These are phyloP conservation scores for Cucumis hystrix DNA, from an alignment of 306 rosid genomes.

Conservation along the genomic window DNA sequence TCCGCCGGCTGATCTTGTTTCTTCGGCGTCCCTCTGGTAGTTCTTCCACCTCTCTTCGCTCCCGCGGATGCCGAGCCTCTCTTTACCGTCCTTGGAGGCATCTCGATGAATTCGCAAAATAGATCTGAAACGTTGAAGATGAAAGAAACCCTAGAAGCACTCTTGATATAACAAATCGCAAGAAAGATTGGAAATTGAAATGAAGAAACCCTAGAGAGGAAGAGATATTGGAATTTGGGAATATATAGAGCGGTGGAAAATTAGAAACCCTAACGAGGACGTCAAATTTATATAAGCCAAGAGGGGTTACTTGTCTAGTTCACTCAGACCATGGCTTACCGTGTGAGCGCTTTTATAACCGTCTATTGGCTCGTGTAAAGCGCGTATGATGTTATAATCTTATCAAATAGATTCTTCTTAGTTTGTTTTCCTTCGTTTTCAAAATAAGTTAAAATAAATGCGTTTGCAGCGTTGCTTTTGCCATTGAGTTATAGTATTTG, in stretches of 20 bases:
- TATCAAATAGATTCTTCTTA: too few relatives aligned
- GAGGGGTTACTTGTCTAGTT: background rate
- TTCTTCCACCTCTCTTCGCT: constrained; percentile 43
- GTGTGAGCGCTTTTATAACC: background rate
- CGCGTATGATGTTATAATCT: background rate
- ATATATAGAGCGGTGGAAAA: background rate
- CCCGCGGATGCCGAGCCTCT: constrained; percentile 57
- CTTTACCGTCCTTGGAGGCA: constrained; percentile 89
- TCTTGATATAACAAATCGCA: too few relatives aligned
- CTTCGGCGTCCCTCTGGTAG: constrained; percentile 43
- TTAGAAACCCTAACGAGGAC: constrained; percentile 6
- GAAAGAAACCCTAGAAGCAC: background rate
- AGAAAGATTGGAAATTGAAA: background rate
- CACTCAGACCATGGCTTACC: background rate
- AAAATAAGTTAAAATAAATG: too few relatives aligned
- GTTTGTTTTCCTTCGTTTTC: too few relatives aligned
- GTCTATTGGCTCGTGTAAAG: background rate
- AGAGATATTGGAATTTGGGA: background rate
- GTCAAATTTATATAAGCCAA: background rate
- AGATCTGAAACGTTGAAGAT: background rate
- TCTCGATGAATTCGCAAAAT: background rate
- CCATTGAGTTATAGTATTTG: too few relatives aligned
- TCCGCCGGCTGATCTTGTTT: constrained; percentile 35
- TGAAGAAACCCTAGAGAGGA: background rate
- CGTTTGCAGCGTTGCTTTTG: too few relatives aligned